Evolutionary conservation across 1,139 yeast genomes (phyloP).

Genomic region (Torulaspora pretoriensis): DNA sequence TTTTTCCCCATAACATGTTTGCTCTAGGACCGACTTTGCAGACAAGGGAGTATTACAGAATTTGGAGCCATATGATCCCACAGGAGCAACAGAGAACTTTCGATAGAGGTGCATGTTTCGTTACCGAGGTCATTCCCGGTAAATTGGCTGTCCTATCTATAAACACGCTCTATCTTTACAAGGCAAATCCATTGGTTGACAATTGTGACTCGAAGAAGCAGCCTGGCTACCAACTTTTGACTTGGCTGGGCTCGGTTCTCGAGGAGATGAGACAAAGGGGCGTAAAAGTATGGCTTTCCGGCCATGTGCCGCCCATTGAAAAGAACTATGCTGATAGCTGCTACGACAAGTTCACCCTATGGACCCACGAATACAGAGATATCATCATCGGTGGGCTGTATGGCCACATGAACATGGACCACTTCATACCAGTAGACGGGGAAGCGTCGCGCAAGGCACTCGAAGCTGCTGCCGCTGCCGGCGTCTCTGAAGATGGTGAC

Average conservation of each 20-base stretch:
- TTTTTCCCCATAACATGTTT: slow-evolving; percentile 80
- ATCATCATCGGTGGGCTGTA: slow-evolving; percentile 75
- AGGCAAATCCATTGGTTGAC: slow-evolving; percentile 76
- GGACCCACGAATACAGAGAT: slow-evolving; percentile 80
- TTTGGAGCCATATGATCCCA: slow-evolving; percentile 75
- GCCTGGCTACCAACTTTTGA: slow-evolving; percentile 72
- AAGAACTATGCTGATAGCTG: slow-evolving; percentile 73
- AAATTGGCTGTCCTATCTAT: slow-evolving; percentile 73
- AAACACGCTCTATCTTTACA: slow-evolving; percentile 71
- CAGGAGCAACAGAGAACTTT: slow-evolving; percentile 71
- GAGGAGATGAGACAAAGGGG: slow-evolving; percentile 68
- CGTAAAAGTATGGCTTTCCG: slow-evolving; percentile 81
- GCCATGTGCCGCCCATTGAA: slow-evolving; percentile 84
- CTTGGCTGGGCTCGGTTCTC: slow-evolving; percentile 73
- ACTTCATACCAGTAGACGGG: slow-evolving; percentile 73
- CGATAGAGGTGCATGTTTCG: slow-evolving; percentile 68
- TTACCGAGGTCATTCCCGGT: slow-evolving; percentile 71
- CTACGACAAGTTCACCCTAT: slow-evolving; percentile 64
- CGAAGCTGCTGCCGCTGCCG: slow-evolving; percentile 11
- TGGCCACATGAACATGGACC: slow-evolving; percentile 89
- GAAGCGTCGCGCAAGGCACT: slow-evolving; percentile 52
- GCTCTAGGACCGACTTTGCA: slow-evolving; percentile 83
- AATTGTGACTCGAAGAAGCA: slow-evolving; percentile 67
- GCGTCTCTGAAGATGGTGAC: slow-evolving; percentile 16
- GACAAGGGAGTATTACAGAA: slow-evolving; percentile 66